Base-by-base conservation (phyloP, 345 rosid genomes). In the Eucalyptus sideroxylon region DNA sequence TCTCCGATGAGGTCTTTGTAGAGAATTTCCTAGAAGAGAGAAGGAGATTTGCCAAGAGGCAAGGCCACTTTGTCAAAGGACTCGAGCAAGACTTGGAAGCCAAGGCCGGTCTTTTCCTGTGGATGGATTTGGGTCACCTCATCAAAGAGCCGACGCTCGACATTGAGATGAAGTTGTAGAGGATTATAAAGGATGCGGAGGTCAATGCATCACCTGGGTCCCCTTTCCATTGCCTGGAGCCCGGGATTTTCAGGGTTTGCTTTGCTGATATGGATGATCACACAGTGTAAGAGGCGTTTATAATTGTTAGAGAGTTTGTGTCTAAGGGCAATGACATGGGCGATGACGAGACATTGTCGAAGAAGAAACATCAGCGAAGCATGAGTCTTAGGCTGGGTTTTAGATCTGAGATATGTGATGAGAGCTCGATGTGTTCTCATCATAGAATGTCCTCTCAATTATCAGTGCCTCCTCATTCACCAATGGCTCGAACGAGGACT, bases 381-480 rank as follows among this genome's bases (percentile, higher is more conserved):
- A 90, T 69, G 37, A 86, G 89, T 89, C 95, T 96, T 7, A 92
- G 93, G 19, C 86, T 96, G 30, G 95, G 96, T 89, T 93, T 94
- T 88, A 81, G 92, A 10, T 90, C 91, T 7, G 90, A 93, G 42
- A 90, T 90, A 21, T 53, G 72, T 31, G 97, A 96, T 5, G 96
- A 96, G 72, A 91, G 91, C 47, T 89, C 90, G 26, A 56, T 93
- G 51, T 92, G 12, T 26, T 11, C 23, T 40, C 86, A 21, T 42
- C 86, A 82, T 13, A 45, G 15, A 45, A 82, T 89, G 94, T 97
- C 97, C 40, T 91, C 94, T 56, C 30, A 24, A 23, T 56, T 24
- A 56, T 24, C 30, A 24, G 30, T 9, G 62, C 62, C 62, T 56
- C 62, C 27, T 88, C 93, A 80, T 24, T 95, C 96, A 5, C 99